phyloP scores from a whole-genome alignment of 2,329 filamentous ascomycete species.

The Diaporthe eres region DNA sequence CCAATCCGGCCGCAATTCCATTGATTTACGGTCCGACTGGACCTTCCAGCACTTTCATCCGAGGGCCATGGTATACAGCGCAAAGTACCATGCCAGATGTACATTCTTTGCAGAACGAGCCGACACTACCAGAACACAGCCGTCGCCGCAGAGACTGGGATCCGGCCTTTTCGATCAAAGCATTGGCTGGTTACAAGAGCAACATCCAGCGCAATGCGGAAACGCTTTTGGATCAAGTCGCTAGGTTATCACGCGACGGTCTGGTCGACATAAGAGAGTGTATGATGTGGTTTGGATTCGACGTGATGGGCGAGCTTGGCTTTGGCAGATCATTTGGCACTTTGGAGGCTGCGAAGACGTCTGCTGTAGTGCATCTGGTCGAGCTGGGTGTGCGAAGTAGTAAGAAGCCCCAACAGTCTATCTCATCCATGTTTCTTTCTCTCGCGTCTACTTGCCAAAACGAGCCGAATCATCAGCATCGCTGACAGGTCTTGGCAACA shows the following conservation, averaged over 20 bases:
- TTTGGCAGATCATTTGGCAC: slow-evolving; percentile 22
- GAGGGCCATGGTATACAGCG: slow-evolving; percentile 11
- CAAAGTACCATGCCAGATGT: slow-evolving; percentile 8
- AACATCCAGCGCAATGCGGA: slow-evolving; percentile 17
- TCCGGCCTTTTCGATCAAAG: slow-evolving; percentile 20
- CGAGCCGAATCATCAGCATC: not conserved
- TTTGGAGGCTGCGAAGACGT: slow-evolving; percentile 2
- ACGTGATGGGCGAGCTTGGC: slow-evolving; percentile 18
- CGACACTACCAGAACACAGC: slow-evolving; percentile 12
- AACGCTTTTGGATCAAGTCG: not conserved
- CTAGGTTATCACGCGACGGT: not conserved
- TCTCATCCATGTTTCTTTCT: not conserved
- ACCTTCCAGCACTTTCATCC: not conserved
- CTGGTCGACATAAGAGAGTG: slow-evolving; percentile 19
- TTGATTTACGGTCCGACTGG: not conserved
- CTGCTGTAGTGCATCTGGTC: slow-evolving; percentile 2
- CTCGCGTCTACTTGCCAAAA: not conserved
- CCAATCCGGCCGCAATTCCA: slow-evolving; percentile 8
- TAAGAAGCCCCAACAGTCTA: not conserved
- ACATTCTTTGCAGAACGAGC: slow-evolving; percentile 5
- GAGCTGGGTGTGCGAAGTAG: slow-evolving; percentile 24
- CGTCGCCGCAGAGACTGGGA: slow-evolving; percentile 20
- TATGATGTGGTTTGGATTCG: slow-evolving; percentile 26
- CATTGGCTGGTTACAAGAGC: not conserved
- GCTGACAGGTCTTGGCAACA: not conserved